Evolutionary conservation across 129 eudicot genomes (phyloP), one percentile per base, ranked within the genome.

Genomic region (Artemisia annua): DNA sequence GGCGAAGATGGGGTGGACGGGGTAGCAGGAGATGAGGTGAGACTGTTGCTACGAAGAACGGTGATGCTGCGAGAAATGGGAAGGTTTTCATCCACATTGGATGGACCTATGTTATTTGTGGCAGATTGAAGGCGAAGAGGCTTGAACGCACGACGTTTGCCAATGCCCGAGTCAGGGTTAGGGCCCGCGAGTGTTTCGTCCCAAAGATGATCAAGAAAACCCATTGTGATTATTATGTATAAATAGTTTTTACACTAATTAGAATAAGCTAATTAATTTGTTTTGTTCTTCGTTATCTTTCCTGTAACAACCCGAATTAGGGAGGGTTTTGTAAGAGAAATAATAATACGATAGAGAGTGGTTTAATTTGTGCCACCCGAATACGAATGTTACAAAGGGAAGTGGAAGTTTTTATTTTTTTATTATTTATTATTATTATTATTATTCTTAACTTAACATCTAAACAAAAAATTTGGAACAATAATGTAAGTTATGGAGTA

Each of bases 101-200:
- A 70, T 51, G 12, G 73, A 52, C 48, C 63, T 26, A 15, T 8
- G 3, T 2, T 52, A 52, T 69, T 69, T 4, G 18, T 51, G 46
- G 49, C 63, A 4, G 73, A 69, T 2, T n/a, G 61, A 8, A 69
- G 49, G 30, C 73, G 73, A 61, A 75, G 75, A 11, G 90, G 80
- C 57, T 83, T 82, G 80, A 74, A 83, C 26, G 83, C 85, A 43
- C 95, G 83, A 55, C 83, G 81, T 58, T 78, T 80, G 46, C 81
- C 85, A 17, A 81, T 79, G 75, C 85, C 91, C n/a, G 80, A 73
- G 0, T 86, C 89, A 8, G 96, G 96, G n/a, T 87, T 60, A 2
- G 96, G 96, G 14, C 96, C 89, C 57, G 96, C 96, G 2, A 89
- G 80, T 56, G 96, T 89, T 57, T 89, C 96, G 72, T 86, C 96